Conservation (phyloP, 2,329 filamentous ascomycete species). For the Trichophyton verrucosum region DNA sequence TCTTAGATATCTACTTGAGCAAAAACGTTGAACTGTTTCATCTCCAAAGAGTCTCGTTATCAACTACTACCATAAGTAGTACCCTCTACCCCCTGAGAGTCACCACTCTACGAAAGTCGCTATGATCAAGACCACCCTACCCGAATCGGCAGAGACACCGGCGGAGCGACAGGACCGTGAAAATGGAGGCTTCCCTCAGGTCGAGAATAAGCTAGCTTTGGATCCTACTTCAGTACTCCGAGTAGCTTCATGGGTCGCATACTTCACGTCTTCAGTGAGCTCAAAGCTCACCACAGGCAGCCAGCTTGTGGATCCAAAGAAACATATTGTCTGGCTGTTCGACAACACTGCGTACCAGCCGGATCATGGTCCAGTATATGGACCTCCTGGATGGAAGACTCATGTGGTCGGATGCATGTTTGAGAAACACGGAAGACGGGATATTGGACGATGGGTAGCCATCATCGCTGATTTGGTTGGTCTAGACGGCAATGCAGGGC, state of each 20-base stretch:
- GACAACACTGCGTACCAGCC: slow-evolving; percentile 73
- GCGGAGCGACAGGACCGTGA: slow-evolving; percentile 10
- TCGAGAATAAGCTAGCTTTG: slow-evolving; percentile 11
- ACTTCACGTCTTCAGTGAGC: slow-evolving; percentile 22
- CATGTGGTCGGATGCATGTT: slow-evolving; percentile 80
- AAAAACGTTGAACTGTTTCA: neutral
- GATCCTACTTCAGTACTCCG: slow-evolving; percentile 3
- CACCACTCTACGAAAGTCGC: neutral
- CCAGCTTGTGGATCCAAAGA: slow-evolving; percentile 46
- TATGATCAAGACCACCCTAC: neutral
- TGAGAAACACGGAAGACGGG: slow-evolving; percentile 54
- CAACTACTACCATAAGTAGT: neutral
- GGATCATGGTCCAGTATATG: neutral
- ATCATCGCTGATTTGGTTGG: slow-evolving; percentile 58
- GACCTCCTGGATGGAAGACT: slow-evolving; percentile 52
- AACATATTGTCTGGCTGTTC: slow-evolving; percentile 72
- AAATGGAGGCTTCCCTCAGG: slow-evolving; percentile 11
- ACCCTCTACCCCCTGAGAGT: neutral
- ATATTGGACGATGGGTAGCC: slow-evolving; percentile 56
- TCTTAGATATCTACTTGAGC: neutral
- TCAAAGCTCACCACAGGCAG: slow-evolving; percentile 44
- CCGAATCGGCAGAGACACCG: slow-evolving; percentile 2
- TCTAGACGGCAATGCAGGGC: slow-evolving; percentile 44
- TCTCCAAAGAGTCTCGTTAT: neutral
- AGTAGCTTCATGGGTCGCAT: slow-evolving; percentile 4